Percentiles rank a stretch among this genome's conserved stretches.
These are phyloP conservation scores for Aspergillus flavus DNA, from an alignment of 2,329 filamentous ascomycete genomes.

Conservation along the genomic window DNA sequence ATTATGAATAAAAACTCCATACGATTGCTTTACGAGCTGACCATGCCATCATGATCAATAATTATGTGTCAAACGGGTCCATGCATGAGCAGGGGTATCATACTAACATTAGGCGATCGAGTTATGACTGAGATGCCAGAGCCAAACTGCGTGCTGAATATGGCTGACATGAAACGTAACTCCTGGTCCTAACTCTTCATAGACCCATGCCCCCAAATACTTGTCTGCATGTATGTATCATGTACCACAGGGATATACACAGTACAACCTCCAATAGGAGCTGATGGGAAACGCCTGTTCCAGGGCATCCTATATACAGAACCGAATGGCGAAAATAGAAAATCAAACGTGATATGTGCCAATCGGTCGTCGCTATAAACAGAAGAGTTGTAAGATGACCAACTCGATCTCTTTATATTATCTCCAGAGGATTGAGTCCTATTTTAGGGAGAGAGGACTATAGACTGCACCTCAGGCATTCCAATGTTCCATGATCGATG, in stretches of 20 bases:
- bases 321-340: neutral
- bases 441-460: no score
- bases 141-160: no score
- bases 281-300: neutral
- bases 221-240: neutral
- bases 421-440: no score
- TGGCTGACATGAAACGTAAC: neutral
- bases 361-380: no score
- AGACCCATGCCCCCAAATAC: neutral
- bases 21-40: neutral
- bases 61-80: neutral
- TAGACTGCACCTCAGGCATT: neutral
- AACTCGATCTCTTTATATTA: no score
- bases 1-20: neutral
- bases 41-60: neutral
- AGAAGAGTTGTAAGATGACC: no score
- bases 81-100: neutral
- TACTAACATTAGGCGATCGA: neutral
- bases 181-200: no score
- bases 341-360: neutral
- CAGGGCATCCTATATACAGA: no score
- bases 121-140: neutral
- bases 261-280: neutral
- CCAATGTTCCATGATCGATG: neutral
- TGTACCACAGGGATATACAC: neutral